phyloP scores from a whole-genome alignment of 2,329 filamentous ascomycete species.

The Botryotinia convoluta region DNA sequence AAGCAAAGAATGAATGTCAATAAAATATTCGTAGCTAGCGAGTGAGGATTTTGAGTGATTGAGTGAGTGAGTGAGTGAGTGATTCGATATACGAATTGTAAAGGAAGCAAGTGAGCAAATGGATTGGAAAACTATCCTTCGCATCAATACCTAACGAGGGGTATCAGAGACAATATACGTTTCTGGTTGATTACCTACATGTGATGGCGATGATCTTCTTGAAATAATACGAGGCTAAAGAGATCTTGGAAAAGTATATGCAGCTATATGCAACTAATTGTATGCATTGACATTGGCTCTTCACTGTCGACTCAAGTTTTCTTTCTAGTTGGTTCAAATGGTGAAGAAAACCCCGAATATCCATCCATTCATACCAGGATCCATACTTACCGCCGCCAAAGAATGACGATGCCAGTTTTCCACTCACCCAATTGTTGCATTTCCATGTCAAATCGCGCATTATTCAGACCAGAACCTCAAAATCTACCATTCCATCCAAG shows the following conservation, averaged over 20 bases:
- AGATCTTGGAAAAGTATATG: neutral
- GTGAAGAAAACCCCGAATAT: neutral
- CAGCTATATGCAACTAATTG: neutral
- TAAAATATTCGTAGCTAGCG: neutral
- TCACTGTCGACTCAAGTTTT: neutral
- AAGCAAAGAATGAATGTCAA: neutral
- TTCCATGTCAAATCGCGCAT: conserved; percentile 4
- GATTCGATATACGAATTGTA: too few relatives aligned
- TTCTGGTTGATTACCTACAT: neutral
- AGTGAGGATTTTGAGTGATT: neutral
- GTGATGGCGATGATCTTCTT: neutral
- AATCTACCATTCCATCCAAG: neutral
- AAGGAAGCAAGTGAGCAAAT: neutral
- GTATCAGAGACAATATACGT: neutral
- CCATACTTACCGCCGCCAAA: neutral
- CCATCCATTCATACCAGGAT: neutral
- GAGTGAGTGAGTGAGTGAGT: neutral
- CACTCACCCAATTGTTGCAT: conserved; percentile 3
- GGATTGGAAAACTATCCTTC: neutral
- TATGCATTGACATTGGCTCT: neutral
- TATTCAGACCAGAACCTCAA: neutral
- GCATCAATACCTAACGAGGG: neutral
- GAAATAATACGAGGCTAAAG: neutral
- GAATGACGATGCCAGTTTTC: neutral
- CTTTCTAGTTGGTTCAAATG: neutral